phyloP scores from a whole-genome alignment of 1,139 yeast genomes.

The Scheffersomyces parashehatae region DNA sequence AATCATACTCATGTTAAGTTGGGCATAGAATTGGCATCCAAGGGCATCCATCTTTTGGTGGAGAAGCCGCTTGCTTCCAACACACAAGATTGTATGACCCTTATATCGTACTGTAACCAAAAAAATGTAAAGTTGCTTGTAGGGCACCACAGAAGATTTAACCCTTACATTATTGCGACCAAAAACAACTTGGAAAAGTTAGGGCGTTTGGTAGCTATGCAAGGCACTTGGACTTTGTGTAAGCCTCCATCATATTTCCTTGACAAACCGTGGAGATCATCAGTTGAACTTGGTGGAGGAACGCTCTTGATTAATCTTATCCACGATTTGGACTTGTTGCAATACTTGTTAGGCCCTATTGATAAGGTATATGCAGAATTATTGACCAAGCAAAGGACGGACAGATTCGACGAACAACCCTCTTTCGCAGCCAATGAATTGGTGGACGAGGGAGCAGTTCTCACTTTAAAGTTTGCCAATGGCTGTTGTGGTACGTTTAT shows the following conservation, averaged over 20 bases:
- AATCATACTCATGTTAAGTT: constrained; percentile 41
- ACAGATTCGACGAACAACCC: constrained; percentile 4
- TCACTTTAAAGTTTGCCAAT: constrained; percentile 37
- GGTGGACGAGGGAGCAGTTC: constrained; percentile 48
- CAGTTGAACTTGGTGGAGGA: constrained; percentile 38
- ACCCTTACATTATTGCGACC: constrained; percentile 41
- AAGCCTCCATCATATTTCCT: constrained; percentile 38
- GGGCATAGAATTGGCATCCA: constrained; percentile 33
- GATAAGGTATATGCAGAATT: constrained; percentile 40
- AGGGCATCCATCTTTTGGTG: constrained; percentile 38
- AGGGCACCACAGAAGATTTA: constrained; percentile 48
- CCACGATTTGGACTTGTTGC: constrained; percentile 45
- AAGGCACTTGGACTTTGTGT: constrained; percentile 43
- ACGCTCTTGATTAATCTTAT: constrained; percentile 40
- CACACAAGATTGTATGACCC: constrained; percentile 35
- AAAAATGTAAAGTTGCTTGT: constrained; percentile 34
- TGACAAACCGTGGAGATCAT: constrained; percentile 42
- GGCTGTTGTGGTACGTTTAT: constrained; percentile 45
- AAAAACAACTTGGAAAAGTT: constrained; percentile 29
- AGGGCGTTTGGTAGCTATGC: constrained; percentile 38
- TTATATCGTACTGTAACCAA: constrained; percentile 26
- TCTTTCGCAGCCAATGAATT: constrained; percentile 10
- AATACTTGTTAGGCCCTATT: constrained; percentile 42
- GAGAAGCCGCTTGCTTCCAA: constrained; percentile 46
- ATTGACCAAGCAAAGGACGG: constrained; percentile 31